Conservation (phyloP, 1,284 basidiomycete species). For the Sutorius eximius region DNA sequence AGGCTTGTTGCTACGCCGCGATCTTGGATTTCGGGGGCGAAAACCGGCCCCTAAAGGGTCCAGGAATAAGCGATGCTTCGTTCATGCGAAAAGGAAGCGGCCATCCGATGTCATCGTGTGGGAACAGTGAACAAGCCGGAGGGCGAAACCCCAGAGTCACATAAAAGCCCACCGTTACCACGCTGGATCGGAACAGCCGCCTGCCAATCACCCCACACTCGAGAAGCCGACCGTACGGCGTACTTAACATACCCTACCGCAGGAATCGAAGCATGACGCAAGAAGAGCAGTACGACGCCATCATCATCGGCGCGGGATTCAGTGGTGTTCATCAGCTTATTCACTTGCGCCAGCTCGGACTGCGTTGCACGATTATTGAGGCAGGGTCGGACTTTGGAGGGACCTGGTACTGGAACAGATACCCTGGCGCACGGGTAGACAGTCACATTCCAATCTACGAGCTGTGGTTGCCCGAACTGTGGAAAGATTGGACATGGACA, state of each 20-base stretch:
- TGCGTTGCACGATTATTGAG: constrained; percentile 16
- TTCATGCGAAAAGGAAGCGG: background rate
- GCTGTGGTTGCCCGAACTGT: constrained; percentile 16
- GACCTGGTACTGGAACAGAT: constrained; percentile 22
- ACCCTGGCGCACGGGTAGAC: constrained; percentile 21
- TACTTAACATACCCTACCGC: background rate
- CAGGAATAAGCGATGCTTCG: background rate
- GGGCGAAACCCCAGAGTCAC: background rate
- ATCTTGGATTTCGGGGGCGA: no score
- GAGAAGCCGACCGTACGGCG: background rate
- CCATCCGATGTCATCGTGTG: background rate
- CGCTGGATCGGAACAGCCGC: background rate
- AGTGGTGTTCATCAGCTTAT: constrained; percentile 16
- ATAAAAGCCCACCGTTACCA: background rate
- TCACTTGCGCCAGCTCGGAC: constrained; percentile 11
- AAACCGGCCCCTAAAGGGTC: background rate
- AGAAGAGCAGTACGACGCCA: constrained; percentile 11
- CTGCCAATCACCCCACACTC: background rate
- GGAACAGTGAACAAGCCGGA: background rate
- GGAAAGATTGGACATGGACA: constrained; percentile 24
- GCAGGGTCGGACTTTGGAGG: constrained; percentile 20
- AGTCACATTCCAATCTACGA: constrained; percentile 18
- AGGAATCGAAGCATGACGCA: background rate
- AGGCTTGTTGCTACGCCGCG: no score
- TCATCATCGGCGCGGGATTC: constrained; percentile 22